These are phyloP conservation scores for Nymphaea colorata DNA, from an alignment of 164 flowering plant species.

Conservation along the genomic window DNA sequence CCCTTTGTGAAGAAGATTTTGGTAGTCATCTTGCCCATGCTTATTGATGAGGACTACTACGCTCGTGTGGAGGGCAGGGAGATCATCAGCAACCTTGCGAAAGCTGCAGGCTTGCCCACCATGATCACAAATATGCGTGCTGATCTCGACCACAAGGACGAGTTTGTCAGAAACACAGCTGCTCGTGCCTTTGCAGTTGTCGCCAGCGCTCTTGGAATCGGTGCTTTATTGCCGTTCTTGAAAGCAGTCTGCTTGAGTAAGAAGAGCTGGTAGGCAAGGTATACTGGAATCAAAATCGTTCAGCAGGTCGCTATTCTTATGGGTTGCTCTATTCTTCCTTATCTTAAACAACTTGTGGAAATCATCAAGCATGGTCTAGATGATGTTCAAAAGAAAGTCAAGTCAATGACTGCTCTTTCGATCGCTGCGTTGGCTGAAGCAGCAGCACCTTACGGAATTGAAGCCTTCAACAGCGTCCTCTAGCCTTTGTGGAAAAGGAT, in stretches of 20 bases:
- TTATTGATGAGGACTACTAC: slow-evolving; percentile 97
- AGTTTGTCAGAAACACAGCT: slow-evolving; percentile 94
- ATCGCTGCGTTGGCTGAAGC: slow-evolving; percentile 98
- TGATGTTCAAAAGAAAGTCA: slow-evolving; percentile 96
- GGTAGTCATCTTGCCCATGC: slow-evolving; percentile 89
- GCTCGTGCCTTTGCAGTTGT: slow-evolving; percentile 99
- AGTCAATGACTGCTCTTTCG: slow-evolving; percentile 90
- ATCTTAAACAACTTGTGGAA: slow-evolving; percentile 82
- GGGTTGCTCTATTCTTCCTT: slow-evolving; percentile 97
- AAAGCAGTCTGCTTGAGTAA: slow-evolving; percentile 98
- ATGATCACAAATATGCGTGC: slow-evolving; percentile 99
- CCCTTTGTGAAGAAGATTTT: slow-evolving; percentile 94
- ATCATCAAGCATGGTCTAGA: slow-evolving; percentile 90
- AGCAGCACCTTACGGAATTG: slow-evolving; percentile 98
- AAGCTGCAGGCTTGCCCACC: slow-evolving; percentile 97
- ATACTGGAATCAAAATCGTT: slow-evolving; percentile 93
- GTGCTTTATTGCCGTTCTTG: slow-evolving; percentile 85
- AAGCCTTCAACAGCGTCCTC: slow-evolving; percentile 91
- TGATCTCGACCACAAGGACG: slow-evolving; percentile 95
- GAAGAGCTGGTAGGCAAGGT: slow-evolving; percentile 98
- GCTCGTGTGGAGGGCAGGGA: slow-evolving; percentile 99
- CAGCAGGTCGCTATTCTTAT: slow-evolving; percentile 97
- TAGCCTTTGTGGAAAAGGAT: slow-evolving; percentile 99
- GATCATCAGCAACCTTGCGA: slow-evolving; percentile 89
- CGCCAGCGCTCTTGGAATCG: slow-evolving; percentile 95